Evolutionary conservation across 2,329 filamentous ascomycete genomes (phyloP), one percentile per base, ranked within the genome.

Genomic region (Metarhizium anisopliae): DNA sequence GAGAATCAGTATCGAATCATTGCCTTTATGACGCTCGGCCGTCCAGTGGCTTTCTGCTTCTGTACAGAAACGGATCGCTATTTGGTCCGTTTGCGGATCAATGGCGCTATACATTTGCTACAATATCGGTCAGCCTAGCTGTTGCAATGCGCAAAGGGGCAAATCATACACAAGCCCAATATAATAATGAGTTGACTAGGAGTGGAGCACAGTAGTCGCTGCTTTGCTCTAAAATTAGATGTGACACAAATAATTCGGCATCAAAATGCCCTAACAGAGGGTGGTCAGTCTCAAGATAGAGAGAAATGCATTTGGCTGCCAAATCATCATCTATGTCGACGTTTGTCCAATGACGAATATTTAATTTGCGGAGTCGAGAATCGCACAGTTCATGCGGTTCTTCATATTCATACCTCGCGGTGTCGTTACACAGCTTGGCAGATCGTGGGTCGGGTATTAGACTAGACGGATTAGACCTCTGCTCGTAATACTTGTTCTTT

Each of bases 181-280:
- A 70, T 55, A 72, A 60, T 13, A 72, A 55, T 2, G 71, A 61
- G 47, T 68, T 66, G 13, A 74, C 68, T 0, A 74, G 57, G 11
- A 74, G 64, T 1, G 60, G 58, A 2, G 69, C 71, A 47, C 71
- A 74, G 52, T 66, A 66, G 0, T 59, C 57, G 36, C 36, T 38
- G 2, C 53, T 49, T 14, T 56, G 54, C 4, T 60, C 54, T 14
- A 56, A 52, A 3, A 69, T 56, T 2, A 74, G 59, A 53, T 73
- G 66, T 10, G 60, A 51, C 14, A 74, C 56, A 47, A 74, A 72
- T 0, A 71, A 57, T 6, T 66, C 51, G 1, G 68, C 58, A 30
- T 71, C 63, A 47, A 74, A 74, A 0, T 69, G 58, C 2, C 69
- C 70, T 1, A 74, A 58, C 1, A 74, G 60, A 2, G 70, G 68